Evolutionary conservation across 208 protist genomes (phyloP), one percentile per base, ranked within the genome.

Genomic region (Herpetomonas samuelpessoai): DNA sequence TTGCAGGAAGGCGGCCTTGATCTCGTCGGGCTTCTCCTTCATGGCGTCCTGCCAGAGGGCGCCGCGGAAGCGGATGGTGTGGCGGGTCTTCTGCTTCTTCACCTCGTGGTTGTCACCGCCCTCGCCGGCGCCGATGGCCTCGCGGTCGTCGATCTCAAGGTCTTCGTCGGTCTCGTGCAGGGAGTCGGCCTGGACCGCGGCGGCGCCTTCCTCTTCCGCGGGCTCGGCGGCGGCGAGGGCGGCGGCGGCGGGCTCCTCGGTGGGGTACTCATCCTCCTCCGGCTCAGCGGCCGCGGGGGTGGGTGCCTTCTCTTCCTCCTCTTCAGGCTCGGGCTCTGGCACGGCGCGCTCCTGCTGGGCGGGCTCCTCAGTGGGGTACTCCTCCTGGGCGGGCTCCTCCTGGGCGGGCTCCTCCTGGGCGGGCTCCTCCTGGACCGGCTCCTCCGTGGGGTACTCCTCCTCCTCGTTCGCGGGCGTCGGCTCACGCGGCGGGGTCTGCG

Each of bases 31-130:
- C 46, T 68, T 56, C 16, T 47, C 59, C 38, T 35, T 53, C 46
- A 79, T 51, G 24, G 84, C 52, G 45, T 64, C 49, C 7, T 45
- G 52, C 81, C 81, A 88, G 57, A 61, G 57, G n/a, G 49, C 46
- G 28, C 81, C 81, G 59, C 70, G 77, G 63, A 88, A 88, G 53
- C 68, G 77, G 38, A 85, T 65, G 18, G 65, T 76, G 68, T 88
- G 77, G 52, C 69, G 74, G 1, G 68, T 74, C n/a, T n/a, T n/a
- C n/a, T n/a, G n/a, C n/a, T n/a, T n/a, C n/a, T n/a, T n/a, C n/a
- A n/a, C n/a, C n/a, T n/a, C n/a, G n/a, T n/a, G n/a, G n/a, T n/a
- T n/a, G n/a, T n/a, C n/a, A 54, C 75, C 72, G 57, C 57, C 41
- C 19, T 45, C 44, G 16, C 7, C 45, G 25, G 9, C 28, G 22